Evolutionary conservation across 2,329 filamentous ascomycete genomes (phyloP), one percentile per base, ranked within the genome.

Genomic region (Alternaria gaisen): DNA sequence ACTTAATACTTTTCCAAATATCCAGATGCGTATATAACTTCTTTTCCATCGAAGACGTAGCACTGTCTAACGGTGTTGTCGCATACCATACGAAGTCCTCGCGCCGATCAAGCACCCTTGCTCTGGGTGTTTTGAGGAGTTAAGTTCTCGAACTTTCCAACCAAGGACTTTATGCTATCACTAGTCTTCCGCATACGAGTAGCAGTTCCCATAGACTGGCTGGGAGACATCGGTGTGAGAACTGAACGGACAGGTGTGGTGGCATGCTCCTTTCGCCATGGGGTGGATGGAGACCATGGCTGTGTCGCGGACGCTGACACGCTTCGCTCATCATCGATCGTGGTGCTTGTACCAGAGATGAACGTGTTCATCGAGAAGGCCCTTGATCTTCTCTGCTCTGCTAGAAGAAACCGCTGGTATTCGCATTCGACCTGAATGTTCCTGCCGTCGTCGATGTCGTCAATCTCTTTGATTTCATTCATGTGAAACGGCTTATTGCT

Each of bases 111-210:
- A 22, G 4, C 18, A 6, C 44, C 7, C 7, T 48, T 34, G 28
- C 20, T 36, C 16, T 32, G 46, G 5, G 32, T 26, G 3, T 36
- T 50, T 6, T 3, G 10, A 1, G 42, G 43, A 4, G n/a, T 11
- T 34, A 47, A n/a, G 9, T 50, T 42, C 53, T 56, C 53, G 26
- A 56, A 41, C 6, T 50, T 47, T 1, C 48, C 53, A 14, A 56
- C 53, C 4, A 56, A 22, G 1, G n/a, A 48, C 43, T 56, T 56
- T 34, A 56, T 56, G 9, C 53, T 48, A 5, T 56, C 53, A 14
- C 53, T 56, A 10, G 38, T 38, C 55, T 57, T 44, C 1, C 55
- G 47, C 22, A 43, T 34, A 16, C 34, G 24, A 9, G 26, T 38
- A 5, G 18, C 8, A 12, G 44, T 24, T 5, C 20, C 32, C 16